Evolutionary conservation across 2,329 filamentous ascomycete genomes (phyloP), one percentile per base, ranked within the genome.

Genomic region (Penicillium rolfsii): DNA sequence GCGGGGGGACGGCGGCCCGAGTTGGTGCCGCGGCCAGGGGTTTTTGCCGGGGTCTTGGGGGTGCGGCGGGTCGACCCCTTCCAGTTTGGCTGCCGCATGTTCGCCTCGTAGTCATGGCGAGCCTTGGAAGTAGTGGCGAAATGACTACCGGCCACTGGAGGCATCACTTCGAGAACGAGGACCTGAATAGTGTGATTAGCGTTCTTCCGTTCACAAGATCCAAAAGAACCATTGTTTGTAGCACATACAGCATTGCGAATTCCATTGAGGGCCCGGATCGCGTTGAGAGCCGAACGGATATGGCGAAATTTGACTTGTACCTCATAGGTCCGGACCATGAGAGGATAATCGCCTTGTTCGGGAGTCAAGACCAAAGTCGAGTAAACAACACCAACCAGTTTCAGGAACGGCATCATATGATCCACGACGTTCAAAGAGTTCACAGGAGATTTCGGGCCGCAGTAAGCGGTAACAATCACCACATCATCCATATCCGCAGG

Each of bases 401-500:
- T 54, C 35, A 64, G 43, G 16, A 56, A 38, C 7, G 38, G 40
- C 28, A 33, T 54, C 9, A 58, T 22, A 1, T 19, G 22, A 2
- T 5, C n/a, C 11, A 52, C 14, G n/a, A 60, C 19, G 16, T 52
- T 35, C 3, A n/a, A 8, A 6, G 45, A 11, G 5, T 28, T 35
- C 9, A 54, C 35, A 2, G 4, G 43, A 4, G 56, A 59, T 4
- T 48, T 45, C 1, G 43, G 52, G 11, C 55, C 60, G 36, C 54
- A 56, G 19, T 60, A 64, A 2, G 59, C 33, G 4, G 45, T 55
- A 6, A 52, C 55, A 24, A 60, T 30, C 4, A 64, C 59, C 6
- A 22, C 14, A 19, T 64, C 62, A 22, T 60, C 60, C 36, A 60
- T 55, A 7, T 33, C 46, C 2, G 16, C 36, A 2, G 57, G 41